phyloP scores from a whole-genome alignment of 2,329 filamentous ascomycete genomes.

The Fusarium oxysporum region DNA sequence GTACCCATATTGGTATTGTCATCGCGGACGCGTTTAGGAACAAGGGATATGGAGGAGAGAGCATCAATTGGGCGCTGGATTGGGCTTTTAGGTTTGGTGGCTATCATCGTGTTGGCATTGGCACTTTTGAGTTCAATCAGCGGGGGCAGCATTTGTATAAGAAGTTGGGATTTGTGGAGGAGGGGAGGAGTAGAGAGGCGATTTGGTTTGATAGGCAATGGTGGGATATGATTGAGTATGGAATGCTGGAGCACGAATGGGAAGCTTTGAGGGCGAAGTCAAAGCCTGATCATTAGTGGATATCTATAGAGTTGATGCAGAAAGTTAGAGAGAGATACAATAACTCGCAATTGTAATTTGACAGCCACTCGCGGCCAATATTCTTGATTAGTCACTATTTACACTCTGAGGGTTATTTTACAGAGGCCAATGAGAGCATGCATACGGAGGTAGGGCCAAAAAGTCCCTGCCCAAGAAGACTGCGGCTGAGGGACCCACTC shows the following conservation, averaged over 20 bases:
- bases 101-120: conserved; percentile 57
- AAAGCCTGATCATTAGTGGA: neutral
- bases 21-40: conserved; percentile 51
- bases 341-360: neutral
- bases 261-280: conserved; percentile 11
- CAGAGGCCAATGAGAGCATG: neutral
- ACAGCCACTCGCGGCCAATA: fast-evolving
- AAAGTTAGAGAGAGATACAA: neutral
- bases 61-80: conserved; percentile 59
- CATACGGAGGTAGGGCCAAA: too few relatives aligned
- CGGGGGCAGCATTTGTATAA: conserved; percentile 57
- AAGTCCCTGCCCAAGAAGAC: too few relatives aligned
- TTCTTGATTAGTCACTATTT: fast-evolving
- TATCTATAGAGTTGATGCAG: neutral
- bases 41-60: conserved; percentile 59
- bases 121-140: conserved; percentile 56
- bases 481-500: too few relatives aligned
- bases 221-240: conserved; percentile 50
- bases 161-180: conserved; percentile 57
- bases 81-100: conserved; percentile 60
- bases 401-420: neutral
- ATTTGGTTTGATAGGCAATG: conserved; percentile 58
- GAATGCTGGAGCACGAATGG: conserved; percentile 57
- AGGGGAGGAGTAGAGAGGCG: conserved; percentile 56
- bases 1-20: conserved; percentile 49